Evolutionary conservation across 225 moss, liverwort and hornwort species (phyloP).

Genomic region (Marchantia polymorpha): DNA sequence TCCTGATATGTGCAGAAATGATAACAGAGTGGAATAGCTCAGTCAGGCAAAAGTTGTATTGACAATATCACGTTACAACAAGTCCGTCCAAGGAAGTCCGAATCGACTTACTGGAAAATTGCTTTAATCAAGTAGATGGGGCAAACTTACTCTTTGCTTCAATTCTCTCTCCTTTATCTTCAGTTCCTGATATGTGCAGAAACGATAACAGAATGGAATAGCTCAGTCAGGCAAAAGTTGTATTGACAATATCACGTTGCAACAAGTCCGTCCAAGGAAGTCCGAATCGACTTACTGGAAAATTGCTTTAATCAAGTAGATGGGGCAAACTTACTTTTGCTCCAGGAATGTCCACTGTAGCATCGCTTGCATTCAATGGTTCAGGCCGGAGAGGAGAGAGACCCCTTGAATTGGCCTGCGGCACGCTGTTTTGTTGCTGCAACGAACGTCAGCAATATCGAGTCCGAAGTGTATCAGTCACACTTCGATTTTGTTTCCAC

Average conservation of each 20-base stretch:
- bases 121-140: too few species aligned
- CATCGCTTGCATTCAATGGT: conserved; percentile 78
- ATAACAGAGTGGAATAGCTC: too few species aligned
- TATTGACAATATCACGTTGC: too few species aligned
- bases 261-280: too few species aligned
- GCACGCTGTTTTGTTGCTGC: conserved; percentile 62
- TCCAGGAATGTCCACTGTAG: conserved; percentile 85
- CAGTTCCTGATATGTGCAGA: conserved; percentile 55
- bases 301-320: neutral
- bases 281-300: neutral
- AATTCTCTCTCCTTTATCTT: conserved; percentile 84
- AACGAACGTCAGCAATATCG: neutral
- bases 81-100: too few species aligned
- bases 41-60: too few species aligned
- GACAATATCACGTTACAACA: too few species aligned
- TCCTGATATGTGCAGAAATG: conserved; percentile 46
- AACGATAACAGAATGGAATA: too few species aligned
- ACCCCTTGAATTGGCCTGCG: conserved; percentile 72
- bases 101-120: neutral
- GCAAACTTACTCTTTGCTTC: conserved; percentile 64
- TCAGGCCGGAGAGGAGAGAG: conserved; percentile 92
- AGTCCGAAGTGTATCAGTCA: too few species aligned
- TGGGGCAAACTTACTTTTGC: conserved; percentile 66
- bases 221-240: too few species aligned
- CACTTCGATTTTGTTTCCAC: conserved; percentile 46